These are phyloP conservation scores for Guillardia theta DNA, from an alignment of 78 protist genomes.

Conservation along the genomic window DNA sequence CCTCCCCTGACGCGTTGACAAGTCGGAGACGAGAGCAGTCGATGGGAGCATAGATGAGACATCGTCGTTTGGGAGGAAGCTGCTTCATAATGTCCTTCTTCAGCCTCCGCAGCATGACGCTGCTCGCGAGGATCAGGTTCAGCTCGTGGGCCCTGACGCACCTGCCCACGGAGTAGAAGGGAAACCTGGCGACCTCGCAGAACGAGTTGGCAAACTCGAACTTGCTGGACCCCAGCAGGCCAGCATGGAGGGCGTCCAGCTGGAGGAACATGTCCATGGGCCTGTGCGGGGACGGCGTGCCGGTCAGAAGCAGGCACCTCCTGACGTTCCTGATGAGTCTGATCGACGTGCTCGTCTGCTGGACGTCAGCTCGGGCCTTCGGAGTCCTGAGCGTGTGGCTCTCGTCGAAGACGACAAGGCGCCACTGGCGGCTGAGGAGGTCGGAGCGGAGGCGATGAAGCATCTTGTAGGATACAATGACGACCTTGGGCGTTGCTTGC, in stretches of 20 bases:
- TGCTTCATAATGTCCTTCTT: neutral
- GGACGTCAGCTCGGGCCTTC: neutral
- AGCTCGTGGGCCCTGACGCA: neutral
- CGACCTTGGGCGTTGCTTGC: neutral
- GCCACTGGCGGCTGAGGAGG: neutral
- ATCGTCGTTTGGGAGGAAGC: neutral
- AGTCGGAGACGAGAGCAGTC: neutral
- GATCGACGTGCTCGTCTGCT: neutral
- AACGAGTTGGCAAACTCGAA: neutral
- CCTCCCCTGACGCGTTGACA: neutral
- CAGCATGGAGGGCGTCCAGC: neutral
- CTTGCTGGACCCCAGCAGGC: neutral
- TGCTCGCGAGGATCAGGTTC: neutral
- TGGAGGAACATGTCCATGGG: neutral
- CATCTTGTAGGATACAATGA: neutral
- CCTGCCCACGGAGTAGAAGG: neutral
- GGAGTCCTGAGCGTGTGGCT: neutral
- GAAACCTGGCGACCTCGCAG: neutral
- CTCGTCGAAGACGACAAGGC: neutral
- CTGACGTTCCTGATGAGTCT: neutral
- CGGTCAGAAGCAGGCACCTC: neutral
- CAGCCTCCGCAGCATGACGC: neutral
- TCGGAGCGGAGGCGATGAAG: slow-evolving; percentile 26
- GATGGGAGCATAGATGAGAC: neutral
- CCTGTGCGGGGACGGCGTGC: neutral